These are phyloP conservation scores for Linnemannia exigua DNA, from an alignment of 192 early-diverging fungal species.

Conservation along the genomic window DNA sequence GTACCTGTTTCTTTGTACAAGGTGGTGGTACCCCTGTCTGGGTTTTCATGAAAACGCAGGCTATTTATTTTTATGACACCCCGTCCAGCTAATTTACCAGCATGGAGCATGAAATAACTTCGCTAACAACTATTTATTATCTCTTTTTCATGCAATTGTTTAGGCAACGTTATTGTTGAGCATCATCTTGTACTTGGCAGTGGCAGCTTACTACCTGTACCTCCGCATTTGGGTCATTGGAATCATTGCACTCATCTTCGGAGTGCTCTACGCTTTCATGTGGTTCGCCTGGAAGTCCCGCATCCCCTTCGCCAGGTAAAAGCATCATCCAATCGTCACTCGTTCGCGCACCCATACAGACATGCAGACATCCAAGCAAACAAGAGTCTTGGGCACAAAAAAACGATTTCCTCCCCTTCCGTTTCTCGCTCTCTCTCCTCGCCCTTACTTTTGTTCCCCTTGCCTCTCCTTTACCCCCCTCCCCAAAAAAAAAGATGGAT, in stretches of 20 bases:
- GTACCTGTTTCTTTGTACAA: not conserved
- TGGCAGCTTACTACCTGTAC: conserved; percentile 68
- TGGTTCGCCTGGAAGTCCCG: conserved; percentile 63
- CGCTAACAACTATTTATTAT: not conserved
- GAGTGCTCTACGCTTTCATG: conserved; percentile 67
- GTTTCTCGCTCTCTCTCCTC: not conserved
- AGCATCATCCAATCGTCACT: too few species aligned
- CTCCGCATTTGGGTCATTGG: conserved; percentile 68
- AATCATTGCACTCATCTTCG: conserved; percentile 66
- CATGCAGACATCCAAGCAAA: not conserved
- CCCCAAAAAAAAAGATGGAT: not conserved
- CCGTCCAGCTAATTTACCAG: not conserved
- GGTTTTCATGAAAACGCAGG: not conserved
- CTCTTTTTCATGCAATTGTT: not conserved
- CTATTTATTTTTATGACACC: not conserved
- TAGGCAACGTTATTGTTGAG: conserved; percentile 67
- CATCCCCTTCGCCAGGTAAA: conserved; percentile 49
- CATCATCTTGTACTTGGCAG: conserved; percentile 66
- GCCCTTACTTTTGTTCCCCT: not conserved
- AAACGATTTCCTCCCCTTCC: not conserved
- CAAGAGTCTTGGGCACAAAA: not conserved
- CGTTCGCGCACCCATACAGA: not conserved
- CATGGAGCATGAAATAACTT: not conserved
- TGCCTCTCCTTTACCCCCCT: not conserved
- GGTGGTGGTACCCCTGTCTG: not conserved